A percentile compares a stretch with the other conserved stretches of the same genome.
Conservation (phyloP, 352 stramenopile genomes). For the Pythium folliculosum region DNA sequence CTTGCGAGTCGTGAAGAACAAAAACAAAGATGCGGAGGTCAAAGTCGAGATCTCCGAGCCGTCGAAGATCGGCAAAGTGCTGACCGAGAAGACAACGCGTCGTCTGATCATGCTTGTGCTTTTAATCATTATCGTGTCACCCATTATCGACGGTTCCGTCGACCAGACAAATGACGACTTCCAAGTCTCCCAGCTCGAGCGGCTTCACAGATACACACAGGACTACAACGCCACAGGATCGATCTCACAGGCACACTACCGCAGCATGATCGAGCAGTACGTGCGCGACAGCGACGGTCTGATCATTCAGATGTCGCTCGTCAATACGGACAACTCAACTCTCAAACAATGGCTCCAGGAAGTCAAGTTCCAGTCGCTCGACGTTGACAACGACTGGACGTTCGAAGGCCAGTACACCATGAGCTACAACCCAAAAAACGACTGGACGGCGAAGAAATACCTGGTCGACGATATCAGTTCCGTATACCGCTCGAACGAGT, state of each 20-base stretch:
- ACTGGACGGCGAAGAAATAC: slow-evolving; percentile 60
- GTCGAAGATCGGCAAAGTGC: slow-evolving; percentile 93
- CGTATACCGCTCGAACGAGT: slow-evolving; percentile 59
- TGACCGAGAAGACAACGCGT: slow-evolving; percentile 94
- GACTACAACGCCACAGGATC: slow-evolving; percentile 75
- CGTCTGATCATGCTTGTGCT: slow-evolving; percentile 91
- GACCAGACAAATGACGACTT: slow-evolving; percentile 77
- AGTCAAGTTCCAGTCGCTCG: slow-evolving; percentile 58
- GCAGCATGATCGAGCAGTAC: slow-evolving; percentile 68
- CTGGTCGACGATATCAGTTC: slow-evolving; percentile 37
- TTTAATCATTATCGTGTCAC: slow-evolving; percentile 84
- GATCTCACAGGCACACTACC: slow-evolving; percentile 50
- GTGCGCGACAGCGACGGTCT: slow-evolving; percentile 72
- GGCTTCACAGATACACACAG: slow-evolving; percentile 80
- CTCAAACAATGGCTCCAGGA: slow-evolving; percentile 58
- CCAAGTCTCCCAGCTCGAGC: slow-evolving; percentile 72
- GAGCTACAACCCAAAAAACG: slow-evolving; percentile 65
- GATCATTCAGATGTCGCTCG: slow-evolving; percentile 63
- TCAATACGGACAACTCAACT: slow-evolving; percentile 42
- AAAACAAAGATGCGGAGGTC: slow-evolving; percentile 60
- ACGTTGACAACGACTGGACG: slow-evolving; percentile 52
- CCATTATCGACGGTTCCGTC: slow-evolving; percentile 77
- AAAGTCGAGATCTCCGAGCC: slow-evolving; percentile 84
- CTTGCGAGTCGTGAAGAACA: slow-evolving; percentile 73
- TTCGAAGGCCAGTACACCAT: slow-evolving; percentile 40